Evolutionary conservation across 73 alveolate species (phyloP), one percentile per base, ranked within the genome.

Genomic region (Paramecium pentaurelia): DNA sequence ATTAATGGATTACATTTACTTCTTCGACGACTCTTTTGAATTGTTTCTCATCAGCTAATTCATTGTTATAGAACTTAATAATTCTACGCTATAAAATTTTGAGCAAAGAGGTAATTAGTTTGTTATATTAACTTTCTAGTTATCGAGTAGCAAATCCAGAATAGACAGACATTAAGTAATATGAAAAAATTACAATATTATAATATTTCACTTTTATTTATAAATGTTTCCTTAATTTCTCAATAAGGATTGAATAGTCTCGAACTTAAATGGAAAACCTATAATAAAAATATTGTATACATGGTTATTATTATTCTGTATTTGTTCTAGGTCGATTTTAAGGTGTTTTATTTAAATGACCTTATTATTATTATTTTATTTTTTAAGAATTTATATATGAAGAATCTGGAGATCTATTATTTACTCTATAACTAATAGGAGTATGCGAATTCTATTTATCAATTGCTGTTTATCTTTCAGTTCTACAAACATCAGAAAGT

Each of bases 341-440:
- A 47, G 75, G 75, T 8, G 91, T 80, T 47, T 80, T 80, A 47
- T 80, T 80, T 80, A 10, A 18, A 64, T 64, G 84, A n/a, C 38
- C 27, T 14, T 73, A 12, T 2, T 73, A 11, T 2, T 73, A 11
- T 36, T 73, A 34, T 8, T 73, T 34, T 44, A 34, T 16, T 73
- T 73, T 73, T 34, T 73, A 73, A 14, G 84, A 32, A 73, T 40
- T 73, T 0, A 42, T 42, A 60, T 60, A 60, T 0, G 77, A 60
- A 27, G 18, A 18, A 22, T 77, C 90, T 4, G 90, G 90, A n/a
- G 90, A 77, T 77, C 90, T 42, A 44, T 77, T 77, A 11, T 77
- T 38, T 36, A 38, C 49, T 77, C 90, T 77, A 42, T 34, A 40
- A 11, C 51, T 32, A 27, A 80, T n/a, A 25, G 75, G 91, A 44